Conservation (phyloP, 2,329 filamentous ascomycete genomes). For the Byssoonygena ceratinophila region DNA sequence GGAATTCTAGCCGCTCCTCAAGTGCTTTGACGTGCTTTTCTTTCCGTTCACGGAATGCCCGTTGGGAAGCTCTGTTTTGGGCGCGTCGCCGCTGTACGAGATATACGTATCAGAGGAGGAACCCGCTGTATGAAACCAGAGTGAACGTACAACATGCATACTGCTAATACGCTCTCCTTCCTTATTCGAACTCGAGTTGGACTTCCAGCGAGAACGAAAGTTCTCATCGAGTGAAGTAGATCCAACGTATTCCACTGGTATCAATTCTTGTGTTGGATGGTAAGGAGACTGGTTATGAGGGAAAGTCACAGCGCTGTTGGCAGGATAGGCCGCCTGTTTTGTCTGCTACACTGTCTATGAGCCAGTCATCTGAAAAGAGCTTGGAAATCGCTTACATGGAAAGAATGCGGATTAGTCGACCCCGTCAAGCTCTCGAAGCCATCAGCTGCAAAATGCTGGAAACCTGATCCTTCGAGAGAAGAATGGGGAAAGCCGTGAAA, state of each 20-base stretch:
- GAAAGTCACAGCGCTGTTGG: slow-evolving; percentile 8
- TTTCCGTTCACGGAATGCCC: slow-evolving; percentile 79
- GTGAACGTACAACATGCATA: slow-evolving; percentile 23
- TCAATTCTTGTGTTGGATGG: slow-evolving; percentile 14
- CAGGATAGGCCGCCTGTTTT: slow-evolving; percentile 13
- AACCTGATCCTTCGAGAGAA: slow-evolving; percentile 21
- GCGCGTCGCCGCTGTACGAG: slow-evolving; percentile 71
- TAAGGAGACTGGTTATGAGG: slow-evolving; percentile 17
- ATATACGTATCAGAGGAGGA: slow-evolving; percentile 9
- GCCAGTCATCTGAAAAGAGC: slow-evolving; percentile 13
- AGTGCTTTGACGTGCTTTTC: slow-evolving; percentile 78
- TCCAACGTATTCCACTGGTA: slow-evolving; percentile 20
- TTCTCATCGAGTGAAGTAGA: slow-evolving; percentile 20
- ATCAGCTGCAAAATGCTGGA: neutral
- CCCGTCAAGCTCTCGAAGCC: neutral
- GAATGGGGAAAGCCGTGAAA: neutral
- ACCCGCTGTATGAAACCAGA: neutral
- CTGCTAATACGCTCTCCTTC: slow-evolving; percentile 21
- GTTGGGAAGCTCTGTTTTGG: slow-evolving; percentile 75
- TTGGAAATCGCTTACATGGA: neutral
- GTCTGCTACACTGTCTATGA: slow-evolving; percentile 17
- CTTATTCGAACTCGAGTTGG: slow-evolving; percentile 16
- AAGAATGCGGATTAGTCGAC: neutral
- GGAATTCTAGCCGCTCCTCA: slow-evolving; percentile 63
- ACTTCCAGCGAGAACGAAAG: slow-evolving; percentile 18